A percentile compares a stretch with the other conserved stretches of the same genome.
These are phyloP conservation scores for Cladosporium sp. DNA, from an alignment of 2,329 filamentous ascomycete genomes.

Conservation along the genomic window DNA sequence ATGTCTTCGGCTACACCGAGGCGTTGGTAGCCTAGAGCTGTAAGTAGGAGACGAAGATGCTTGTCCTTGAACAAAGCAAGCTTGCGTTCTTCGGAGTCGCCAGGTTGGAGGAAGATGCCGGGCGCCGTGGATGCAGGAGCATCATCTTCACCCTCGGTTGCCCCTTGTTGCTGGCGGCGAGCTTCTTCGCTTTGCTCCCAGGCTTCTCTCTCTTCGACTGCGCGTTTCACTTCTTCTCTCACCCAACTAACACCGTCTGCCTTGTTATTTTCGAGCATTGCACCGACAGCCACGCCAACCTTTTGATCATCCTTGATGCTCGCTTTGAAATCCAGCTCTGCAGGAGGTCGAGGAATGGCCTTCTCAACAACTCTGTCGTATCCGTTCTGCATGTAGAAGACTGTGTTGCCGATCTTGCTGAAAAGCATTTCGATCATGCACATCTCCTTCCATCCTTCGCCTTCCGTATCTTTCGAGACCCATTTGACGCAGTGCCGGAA, in stretches of 20 bases:
- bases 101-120: conserved; percentile 57
- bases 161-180: conserved; percentile 23
- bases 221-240: conserved; percentile 67
- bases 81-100: conserved; percentile 64
- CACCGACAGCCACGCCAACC: conserved; percentile 75
- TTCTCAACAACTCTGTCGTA: conserved; percentile 75
- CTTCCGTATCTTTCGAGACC: conserved; percentile 46
- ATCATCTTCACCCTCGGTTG: conserved; percentile 8
- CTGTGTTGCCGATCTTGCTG: conserved; percentile 80
- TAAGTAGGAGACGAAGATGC: conserved; percentile 81
- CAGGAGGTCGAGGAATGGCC: conserved; percentile 67
- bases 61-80: conserved; percentile 85
- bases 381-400: conserved; percentile 87
- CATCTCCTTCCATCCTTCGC: conserved; percentile 71
- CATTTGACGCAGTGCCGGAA: conserved; percentile 80
- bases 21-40: conserved; percentile 68
- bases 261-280: conserved; percentile 77
- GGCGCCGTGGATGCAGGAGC: conserved; percentile 45
- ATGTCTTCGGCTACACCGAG: conserved; percentile 67
- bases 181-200: conserved; percentile 59
- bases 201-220: conserved; percentile 69
- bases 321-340: conserved; percentile 79
- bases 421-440: conserved; percentile 91
- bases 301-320: conserved; percentile 65
- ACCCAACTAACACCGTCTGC: conserved; percentile 78